Evolutionary conservation across 2,329 filamentous ascomycete species (phyloP).

Genomic region (Ceratocystis albifundus): DNA sequence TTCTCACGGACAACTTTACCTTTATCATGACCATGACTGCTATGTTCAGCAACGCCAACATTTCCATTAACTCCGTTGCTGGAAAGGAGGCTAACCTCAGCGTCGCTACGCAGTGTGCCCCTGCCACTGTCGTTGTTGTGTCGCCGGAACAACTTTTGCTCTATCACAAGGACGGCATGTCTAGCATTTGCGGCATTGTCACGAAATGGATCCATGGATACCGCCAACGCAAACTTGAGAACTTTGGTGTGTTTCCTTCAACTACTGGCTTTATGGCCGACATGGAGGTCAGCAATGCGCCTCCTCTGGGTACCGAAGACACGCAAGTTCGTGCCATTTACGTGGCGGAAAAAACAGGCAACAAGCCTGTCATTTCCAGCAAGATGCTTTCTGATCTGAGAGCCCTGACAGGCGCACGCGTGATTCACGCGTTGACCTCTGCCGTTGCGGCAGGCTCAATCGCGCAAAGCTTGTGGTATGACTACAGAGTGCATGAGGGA

Average conservation of each 20-base stretch:
- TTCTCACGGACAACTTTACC: constrained; percentile 67
- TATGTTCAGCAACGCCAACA: constrained; percentile 69
- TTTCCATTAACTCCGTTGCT: constrained; percentile 82
- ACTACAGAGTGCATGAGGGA: constrained; percentile 54
- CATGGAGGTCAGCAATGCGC: constrained; percentile 43
- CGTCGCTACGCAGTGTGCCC: constrained; percentile 59
- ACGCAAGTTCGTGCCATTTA: constrained; percentile 71
- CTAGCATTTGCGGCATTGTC: constrained; percentile 43
- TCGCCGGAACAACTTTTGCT: constrained; percentile 43
- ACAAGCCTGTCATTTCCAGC: constrained; percentile 54
- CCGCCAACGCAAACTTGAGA: constrained; percentile 55
- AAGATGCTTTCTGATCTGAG: constrained; percentile 67
- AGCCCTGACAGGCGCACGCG: constrained; percentile 64
- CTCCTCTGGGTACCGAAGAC: constrained; percentile 43
- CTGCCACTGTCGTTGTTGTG: constrained; percentile 72
- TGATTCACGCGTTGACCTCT: constrained; percentile 76
- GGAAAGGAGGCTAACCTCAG: constrained; percentile 59
- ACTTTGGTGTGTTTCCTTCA: constrained; percentile 59
- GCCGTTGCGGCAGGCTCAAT: constrained; percentile 78
- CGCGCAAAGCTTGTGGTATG: constrained; percentile 76
- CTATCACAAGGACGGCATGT: constrained; percentile 15
- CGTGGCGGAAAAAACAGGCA: constrained; percentile 60
- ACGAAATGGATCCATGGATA: constrained; percentile 59
- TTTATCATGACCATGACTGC: constrained; percentile 70
- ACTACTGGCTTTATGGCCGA: constrained; percentile 37